Percentiles rank a stretch among this genome's conserved stretches.
Conservation (phyloP, 257 asterid genomes). For the Ilex asprella region DNA sequence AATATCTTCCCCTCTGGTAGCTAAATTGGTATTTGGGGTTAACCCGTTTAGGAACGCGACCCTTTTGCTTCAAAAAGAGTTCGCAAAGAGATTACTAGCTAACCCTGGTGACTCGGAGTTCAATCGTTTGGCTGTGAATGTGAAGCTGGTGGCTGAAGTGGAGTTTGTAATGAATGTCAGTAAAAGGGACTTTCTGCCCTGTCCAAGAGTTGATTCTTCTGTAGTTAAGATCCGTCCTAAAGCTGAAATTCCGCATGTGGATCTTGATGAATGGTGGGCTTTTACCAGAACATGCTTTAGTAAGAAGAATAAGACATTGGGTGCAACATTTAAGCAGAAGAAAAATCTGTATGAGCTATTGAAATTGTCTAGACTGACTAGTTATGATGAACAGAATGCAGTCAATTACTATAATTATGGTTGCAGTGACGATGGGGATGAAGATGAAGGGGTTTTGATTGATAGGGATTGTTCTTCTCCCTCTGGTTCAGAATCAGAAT, state of each 20-base stretch:
- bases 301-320: conserved; percentile 80
- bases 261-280: conserved; percentile 82
- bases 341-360: conserved; percentile 63
- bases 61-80: conserved; percentile 79
- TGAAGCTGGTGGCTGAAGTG: conserved; percentile 72
- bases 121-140: conserved; percentile 72
- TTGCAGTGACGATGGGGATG: conserved; percentile 13
- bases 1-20: conserved; percentile 79
- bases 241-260: conserved; percentile 43
- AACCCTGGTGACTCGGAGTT: conserved; percentile 81
- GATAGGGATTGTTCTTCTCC: conserved; percentile 10
- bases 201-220: conserved; percentile 85
- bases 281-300: conserved; percentile 78
- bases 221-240: conserved; percentile 69
- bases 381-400: conserved; percentile 10
- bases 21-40: conserved; percentile 59
- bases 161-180: conserved; percentile 86
- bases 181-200: conserved; percentile 76
- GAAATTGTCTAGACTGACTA: conserved; percentile 28
- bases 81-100: conserved; percentile 70
- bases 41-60: conserved; percentile 72
- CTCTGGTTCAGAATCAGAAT: conserved; percentile 10
- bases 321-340: conserved; percentile 87
- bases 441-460: conserved; percentile 21
- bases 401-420: conserved; percentile 9